A percentile compares a stretch with the other conserved stretches of the same genome.
phyloP scores from a whole-genome alignment of 495 filamentous ascomycete genomes.

The Tuber indicum region DNA sequence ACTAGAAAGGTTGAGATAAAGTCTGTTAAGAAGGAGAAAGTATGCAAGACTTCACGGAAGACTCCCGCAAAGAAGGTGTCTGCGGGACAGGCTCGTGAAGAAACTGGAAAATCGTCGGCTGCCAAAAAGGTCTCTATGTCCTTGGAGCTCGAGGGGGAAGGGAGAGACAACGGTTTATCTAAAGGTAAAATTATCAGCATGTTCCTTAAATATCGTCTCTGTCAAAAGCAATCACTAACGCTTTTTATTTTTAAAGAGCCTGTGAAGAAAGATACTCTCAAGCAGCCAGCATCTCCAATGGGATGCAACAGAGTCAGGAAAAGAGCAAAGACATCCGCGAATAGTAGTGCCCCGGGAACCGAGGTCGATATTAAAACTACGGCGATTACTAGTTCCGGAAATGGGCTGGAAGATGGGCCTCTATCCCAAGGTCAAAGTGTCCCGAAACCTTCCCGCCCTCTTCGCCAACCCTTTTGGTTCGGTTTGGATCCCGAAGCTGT shows the following conservation, averaged over 20 bases:
- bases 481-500: not conserved
- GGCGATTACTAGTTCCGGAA: not conserved
- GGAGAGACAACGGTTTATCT: not conserved
- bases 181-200: not conserved
- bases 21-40: not conserved
- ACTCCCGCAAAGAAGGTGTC: not conserved
- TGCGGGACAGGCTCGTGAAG: not conserved
- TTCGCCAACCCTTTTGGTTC: not conserved
- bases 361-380: not conserved
- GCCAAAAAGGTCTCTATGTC: not conserved
- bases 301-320: not conserved
- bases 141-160: not conserved
- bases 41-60: not conserved
- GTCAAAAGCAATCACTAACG: not conserved
- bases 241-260: not conserved
- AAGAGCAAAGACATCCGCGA: not conserved
- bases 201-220: not conserved
- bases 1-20: not conserved
- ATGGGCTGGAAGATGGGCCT: not conserved
- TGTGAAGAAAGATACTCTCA: not conserved
- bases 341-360: rapidly evolving
- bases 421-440: not conserved
- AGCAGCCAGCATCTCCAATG: not conserved
- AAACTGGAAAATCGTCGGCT: not conserved
- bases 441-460: not conserved